Evolutionary conservation across 345 rosid species (phyloP).

Genomic region (Mallotus nudiflorus): DNA sequence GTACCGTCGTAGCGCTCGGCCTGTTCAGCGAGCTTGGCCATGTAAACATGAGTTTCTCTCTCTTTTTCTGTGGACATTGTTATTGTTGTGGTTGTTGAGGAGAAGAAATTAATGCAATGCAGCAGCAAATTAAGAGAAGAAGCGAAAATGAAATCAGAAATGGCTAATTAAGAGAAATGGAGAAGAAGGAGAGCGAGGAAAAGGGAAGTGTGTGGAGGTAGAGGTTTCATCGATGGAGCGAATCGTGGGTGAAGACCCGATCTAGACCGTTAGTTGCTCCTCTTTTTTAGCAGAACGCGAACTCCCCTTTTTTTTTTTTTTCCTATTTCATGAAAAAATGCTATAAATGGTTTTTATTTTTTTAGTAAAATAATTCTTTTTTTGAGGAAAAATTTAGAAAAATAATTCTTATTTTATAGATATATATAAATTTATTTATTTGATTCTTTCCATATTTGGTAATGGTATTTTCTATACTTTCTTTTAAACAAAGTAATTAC

Average conservation of each 20-base stretch:
- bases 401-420: no score
- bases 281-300: slow-evolving; percentile 9
- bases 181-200: not conserved
- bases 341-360: no score
- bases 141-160: slow-evolving; percentile 7
- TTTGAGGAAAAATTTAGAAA: no score
- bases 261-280: slow-evolving; percentile 49
- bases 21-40: slow-evolving; percentile 96
- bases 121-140: not conserved
- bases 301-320: not conserved
- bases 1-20: slow-evolving; percentile 93
- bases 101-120: not conserved
- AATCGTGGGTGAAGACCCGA: slow-evolving; percentile 48
- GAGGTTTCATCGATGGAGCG: slow-evolving; percentile 33
- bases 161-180: not conserved
- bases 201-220: not conserved
- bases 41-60: slow-evolving; percentile 73
- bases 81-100: not conserved
- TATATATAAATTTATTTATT: no score
- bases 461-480: no score
- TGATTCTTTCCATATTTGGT: no score
- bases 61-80: slow-evolving; percentile 78
- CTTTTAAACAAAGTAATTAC: no score
- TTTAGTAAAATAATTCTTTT: no score
- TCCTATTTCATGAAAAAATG: no score